Evolutionary conservation across 2,329 filamentous ascomycete genomes (phyloP).

Genomic region (Simplicillium aogashimaense): DNA sequence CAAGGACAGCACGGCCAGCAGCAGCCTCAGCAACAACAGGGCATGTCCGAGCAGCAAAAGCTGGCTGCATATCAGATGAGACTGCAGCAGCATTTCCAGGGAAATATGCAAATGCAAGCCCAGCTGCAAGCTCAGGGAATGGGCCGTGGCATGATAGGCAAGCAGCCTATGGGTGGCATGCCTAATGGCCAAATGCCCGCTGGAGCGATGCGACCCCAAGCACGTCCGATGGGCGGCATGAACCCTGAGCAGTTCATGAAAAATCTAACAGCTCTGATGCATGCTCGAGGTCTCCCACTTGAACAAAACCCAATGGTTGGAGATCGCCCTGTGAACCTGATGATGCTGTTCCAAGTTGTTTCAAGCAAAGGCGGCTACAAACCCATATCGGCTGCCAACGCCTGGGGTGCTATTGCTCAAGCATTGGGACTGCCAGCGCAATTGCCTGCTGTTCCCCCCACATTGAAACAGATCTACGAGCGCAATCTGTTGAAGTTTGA

Average conservation of each 20-base stretch:
- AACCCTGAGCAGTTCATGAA: slow-evolving; percentile 65
- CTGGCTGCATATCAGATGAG: slow-evolving; percentile 74
- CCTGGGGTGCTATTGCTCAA: slow-evolving; percentile 65
- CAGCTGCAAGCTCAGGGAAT: slow-evolving; percentile 39
- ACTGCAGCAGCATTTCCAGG: slow-evolving; percentile 64
- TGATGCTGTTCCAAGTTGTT: slow-evolving; percentile 69
- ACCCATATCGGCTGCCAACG: slow-evolving; percentile 56
- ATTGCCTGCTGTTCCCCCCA: slow-evolving; percentile 54
- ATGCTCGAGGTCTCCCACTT: slow-evolving; percentile 59
- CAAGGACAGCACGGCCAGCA: slow-evolving; percentile 31
- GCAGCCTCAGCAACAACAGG: slow-evolving; percentile 18
- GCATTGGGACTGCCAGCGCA: slow-evolving; percentile 54
- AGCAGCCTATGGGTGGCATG: slow-evolving; percentile 37
- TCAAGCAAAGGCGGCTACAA: slow-evolving; percentile 68
- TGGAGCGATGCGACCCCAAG: slow-evolving; percentile 40
- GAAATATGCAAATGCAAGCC: slow-evolving; percentile 37
- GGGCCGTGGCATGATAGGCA: slow-evolving; percentile 42
- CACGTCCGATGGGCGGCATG: slow-evolving; percentile 27
- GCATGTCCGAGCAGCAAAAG: slow-evolving; percentile 57
- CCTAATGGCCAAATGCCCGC: slow-evolving; percentile 48
- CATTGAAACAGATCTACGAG: slow-evolving; percentile 67
- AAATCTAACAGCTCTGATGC: slow-evolving; percentile 69
- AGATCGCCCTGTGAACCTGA: slow-evolving; percentile 64
- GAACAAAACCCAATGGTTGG: slow-evolving; percentile 66
- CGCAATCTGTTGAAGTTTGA: slow-evolving; percentile 71